Conservation (phyloP, 768 basidiomycete species). For the Sutorius australiensis region DNA sequence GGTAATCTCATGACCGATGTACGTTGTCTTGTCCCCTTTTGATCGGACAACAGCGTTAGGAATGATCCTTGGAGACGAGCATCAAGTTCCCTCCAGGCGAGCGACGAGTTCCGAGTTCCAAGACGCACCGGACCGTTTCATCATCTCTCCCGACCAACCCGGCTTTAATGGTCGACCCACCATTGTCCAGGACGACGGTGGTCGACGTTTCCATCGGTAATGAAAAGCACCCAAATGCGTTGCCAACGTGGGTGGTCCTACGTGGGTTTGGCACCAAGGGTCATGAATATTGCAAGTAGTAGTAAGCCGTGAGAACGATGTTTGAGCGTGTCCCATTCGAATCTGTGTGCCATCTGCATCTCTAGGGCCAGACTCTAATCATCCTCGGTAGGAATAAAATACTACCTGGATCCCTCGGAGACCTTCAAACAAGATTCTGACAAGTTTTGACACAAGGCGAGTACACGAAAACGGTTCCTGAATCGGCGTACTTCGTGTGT, state of each 20-base stretch:
- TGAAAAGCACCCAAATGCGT: neutral
- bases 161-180: conserved; percentile 77
- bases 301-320: conserved; percentile 11
- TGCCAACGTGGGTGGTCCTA: neutral
- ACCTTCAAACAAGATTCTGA: conserved; percentile 5
- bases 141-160: conserved; percentile 43
- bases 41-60: conserved; percentile 83
- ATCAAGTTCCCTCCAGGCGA: conserved; percentile 1
- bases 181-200: conserved; percentile 81
- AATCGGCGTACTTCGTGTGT: neutral
- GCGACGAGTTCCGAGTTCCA: neutral
- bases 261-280: neutral
- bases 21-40: conserved; percentile 77
- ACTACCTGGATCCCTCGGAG: conserved; percentile 5
- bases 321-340: no score
- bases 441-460: conserved; percentile 4
- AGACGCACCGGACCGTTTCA: conserved; percentile 27
- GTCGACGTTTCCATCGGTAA: conserved; percentile 15
- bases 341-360: no score
- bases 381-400: neutral
- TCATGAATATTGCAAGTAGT: neutral
- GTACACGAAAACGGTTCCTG: neutral
- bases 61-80: conserved; percentile 47
- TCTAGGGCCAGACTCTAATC: neutral
- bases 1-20: conserved; percentile 82